These are phyloP conservation scores for Ilyonectria mors-panacis DNA, from an alignment of 2,329 filamentous ascomycete species.

Conservation along the genomic window DNA sequence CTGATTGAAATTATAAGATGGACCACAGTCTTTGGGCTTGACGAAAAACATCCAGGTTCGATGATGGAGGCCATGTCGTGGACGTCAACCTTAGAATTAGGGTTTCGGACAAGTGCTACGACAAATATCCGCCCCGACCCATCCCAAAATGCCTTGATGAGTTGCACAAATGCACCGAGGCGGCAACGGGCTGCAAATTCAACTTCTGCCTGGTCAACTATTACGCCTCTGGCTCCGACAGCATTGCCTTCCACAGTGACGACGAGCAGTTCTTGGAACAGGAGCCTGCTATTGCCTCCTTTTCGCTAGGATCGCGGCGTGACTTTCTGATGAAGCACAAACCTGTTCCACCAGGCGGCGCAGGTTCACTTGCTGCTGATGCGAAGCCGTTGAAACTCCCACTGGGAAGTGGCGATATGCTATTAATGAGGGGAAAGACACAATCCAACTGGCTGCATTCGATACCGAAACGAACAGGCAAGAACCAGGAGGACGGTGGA, in stretches of 20 bases:
- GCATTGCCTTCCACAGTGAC: constrained; percentile 85
- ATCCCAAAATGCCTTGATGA: constrained; percentile 79
- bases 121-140: constrained; percentile 74
- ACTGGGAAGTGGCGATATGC: constrained; percentile 80
- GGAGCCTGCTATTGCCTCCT: constrained; percentile 80
- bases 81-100: constrained; percentile 59
- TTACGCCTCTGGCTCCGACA: constrained; percentile 83
- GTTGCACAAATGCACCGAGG: constrained; percentile 75
- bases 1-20: constrained; percentile 48
- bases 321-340: constrained; percentile 89
- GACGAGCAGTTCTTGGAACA: constrained; percentile 83
- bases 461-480: constrained; percentile 80
- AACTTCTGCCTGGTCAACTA: constrained; percentile 90
- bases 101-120: constrained; percentile 68
- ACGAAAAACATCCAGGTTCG: constrained; percentile 76
- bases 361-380: constrained; percentile 41
- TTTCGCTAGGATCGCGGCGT: constrained; percentile 79
- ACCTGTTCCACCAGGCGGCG: constrained; percentile 60
- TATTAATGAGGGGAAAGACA: constrained; percentile 83
- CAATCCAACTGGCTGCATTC: constrained; percentile 84
- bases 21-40: constrained; percentile 71
- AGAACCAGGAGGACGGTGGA: constrained; percentile 73
- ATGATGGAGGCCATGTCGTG: constrained; percentile 57
- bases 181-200: constrained; percentile 75
- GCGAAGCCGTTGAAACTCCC: constrained; percentile 64